Base-by-base conservation (phyloP, 2,329 filamentous ascomycete genomes). In the Neonectria ditissima region DNA sequence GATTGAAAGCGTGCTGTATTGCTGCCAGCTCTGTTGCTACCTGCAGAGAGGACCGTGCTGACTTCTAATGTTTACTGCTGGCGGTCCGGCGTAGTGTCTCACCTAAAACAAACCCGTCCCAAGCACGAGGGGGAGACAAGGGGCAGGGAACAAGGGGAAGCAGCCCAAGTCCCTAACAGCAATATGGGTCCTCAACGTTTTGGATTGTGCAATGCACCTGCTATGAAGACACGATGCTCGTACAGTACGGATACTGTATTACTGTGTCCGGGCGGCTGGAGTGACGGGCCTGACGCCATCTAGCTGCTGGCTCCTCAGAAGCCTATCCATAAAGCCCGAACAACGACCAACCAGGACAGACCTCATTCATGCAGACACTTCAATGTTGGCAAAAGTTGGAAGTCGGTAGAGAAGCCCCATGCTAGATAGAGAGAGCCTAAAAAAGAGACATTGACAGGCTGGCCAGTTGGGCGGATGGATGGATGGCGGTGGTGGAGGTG, bases 181-280 rank as follows among this genome's bases (percentile, higher is more conserved):
- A 51, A 32, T 51, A 32, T 55, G 58, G 58, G 58, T 45, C 54
- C 59, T 62, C 59, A 62, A 62, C 59, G 54, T 62, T 62, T 62
- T 57, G 30, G 30, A 44, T 30, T 55, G 37, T 32, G 45, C 18
- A 28, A 18, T 50, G 45, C 16, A 39, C 37, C 20, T 20, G 5
- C 11, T 20, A 11, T 20, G 34, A 37, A 37, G 14, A 14, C 14
- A 16, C 20, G n/a, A 16, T 48, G 18, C 8, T 20, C 26, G 45
- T 28, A 48, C 26, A 26, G 26, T 18, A 48, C 8, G 16, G n/a
- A 18, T 26, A 22, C 47, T 18, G 37, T 16, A 18, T 10, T n/a
- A n/a, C 45, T 48, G 26, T 30, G 18, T 26, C 14, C 30, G 24
- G 26, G 18, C 28, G 45, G 45, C 45, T 48, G 24, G 34, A 16